Base-by-base conservation (phyloP, 495 filamentous ascomycete species). In the Melanomma pulvis-pyrius region DNA sequence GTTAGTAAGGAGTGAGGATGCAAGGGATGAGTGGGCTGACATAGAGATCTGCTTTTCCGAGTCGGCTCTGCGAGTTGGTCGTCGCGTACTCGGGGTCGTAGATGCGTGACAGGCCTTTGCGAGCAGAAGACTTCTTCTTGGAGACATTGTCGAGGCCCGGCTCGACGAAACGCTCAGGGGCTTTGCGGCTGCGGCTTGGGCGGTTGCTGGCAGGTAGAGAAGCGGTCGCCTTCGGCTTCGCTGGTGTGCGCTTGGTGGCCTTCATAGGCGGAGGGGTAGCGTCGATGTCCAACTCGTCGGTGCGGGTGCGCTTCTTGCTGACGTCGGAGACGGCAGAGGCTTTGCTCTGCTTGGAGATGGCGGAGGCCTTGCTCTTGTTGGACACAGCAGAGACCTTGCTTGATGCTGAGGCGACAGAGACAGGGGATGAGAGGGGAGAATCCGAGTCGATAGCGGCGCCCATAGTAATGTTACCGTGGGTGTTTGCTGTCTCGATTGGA, bases 31-130 rank as follows among this genome's bases (percentile, higher is more conserved):
- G 39, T 48, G 76, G 13, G 51, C 84, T 70, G 73, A 88, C 86
- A 70, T 87, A 80, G 13, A 90, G 74, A 56, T 88, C 82, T 29
- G 81, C 68, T 28, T 82, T 62, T 30, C 81, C 78, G 7, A 91
- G 78, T 3, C 79, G 81, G 0, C 85, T 84, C 48, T 82, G 82
- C 0, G 79, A 62, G 67, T 84, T 83, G 1, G 84, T 86, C 8
- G 39, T 44, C 9, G 39, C 39, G 17, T 44, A 44, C 39, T 44
- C 39, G 3, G 39, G 78, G 34, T 76, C 72, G 63, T 41, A 74
- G 61, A 36, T 63, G 36, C 74, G 77, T 21, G 73, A 77, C 56
- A 74, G 71, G 56, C 53, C 8, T 53, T 52, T 56, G 68, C 36
- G 19, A 58, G 65, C 32, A 67, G 53, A 29, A 39, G 49, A 25